A percentile compares a stretch with the other conserved stretches of the same genome.
phyloP scores from a whole-genome alignment of 345 rosid genomes.

The Citrus mangshanensis region DNA sequence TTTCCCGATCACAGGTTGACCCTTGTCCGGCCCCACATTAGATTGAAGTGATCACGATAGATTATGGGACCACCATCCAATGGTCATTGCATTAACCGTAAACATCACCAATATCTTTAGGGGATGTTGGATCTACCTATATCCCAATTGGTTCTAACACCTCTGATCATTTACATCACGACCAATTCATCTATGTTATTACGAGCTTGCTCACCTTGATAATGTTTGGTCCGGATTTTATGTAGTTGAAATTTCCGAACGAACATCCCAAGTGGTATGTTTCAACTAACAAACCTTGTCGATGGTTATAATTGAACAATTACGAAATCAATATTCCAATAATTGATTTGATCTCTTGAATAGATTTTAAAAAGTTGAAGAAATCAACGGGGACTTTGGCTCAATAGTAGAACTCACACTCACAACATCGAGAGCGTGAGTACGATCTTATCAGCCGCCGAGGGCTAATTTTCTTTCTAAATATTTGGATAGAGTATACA shows the following conservation, averaged over 20 bases:
- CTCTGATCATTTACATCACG: background rate
- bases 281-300: background rate
- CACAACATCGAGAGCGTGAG: too few relatives aligned
- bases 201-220: background rate
- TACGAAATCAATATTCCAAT: too few relatives aligned
- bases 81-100: background rate
- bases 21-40: background rate
- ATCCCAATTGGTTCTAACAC: too few relatives aligned
- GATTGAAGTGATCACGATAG: background rate
- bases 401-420: too few relatives aligned
- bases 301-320: too few relatives aligned
- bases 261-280: background rate
- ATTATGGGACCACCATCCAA: background rate
- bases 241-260: background rate
- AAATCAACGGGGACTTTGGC: too few relatives aligned
- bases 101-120: background rate
- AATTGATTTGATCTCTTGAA: too few relatives aligned
- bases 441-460: too few relatives aligned
- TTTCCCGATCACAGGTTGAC: background rate
- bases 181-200: background rate
- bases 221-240: background rate
- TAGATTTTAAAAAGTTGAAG: too few relatives aligned
- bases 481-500: too few relatives aligned
- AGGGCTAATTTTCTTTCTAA: too few relatives aligned
- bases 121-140: background rate